These are phyloP conservation scores for Pedinophyceae sp. DNA, from an alignment of 139 green algal species.

Conservation along the genomic window DNA sequence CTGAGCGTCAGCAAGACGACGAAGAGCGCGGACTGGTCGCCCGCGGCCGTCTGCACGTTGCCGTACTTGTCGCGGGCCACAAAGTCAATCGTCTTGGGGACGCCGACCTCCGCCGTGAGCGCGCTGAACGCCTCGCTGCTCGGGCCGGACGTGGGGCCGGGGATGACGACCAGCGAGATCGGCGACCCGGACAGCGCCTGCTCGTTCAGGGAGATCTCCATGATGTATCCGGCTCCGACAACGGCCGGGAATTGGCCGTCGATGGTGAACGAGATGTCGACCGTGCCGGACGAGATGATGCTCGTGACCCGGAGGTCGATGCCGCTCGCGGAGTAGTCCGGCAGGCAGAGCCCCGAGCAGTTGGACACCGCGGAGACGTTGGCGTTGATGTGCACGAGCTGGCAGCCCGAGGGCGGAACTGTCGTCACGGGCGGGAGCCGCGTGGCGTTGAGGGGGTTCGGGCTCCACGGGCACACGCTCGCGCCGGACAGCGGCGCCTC, in stretches of 20 bases:
- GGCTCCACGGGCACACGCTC: not conserved
- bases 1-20: not conserved
- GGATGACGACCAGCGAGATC: not conserved
- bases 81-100: not conserved
- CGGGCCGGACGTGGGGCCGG: not conserved
- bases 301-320: not conserved
- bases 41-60: not conserved
- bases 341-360: not conserved
- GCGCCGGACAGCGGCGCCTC: not conserved
- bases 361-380: not conserved
- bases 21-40: not conserved
- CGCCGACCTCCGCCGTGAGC: not conserved
- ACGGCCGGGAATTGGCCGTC: not conserved
- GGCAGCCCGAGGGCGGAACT: not conserved
- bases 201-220: not conserved
- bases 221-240: not conserved
- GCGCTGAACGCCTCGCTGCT: not conserved
- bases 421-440: not conserved
- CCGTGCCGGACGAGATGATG: not conserved
- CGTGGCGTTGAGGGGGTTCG: too few relatives aligned
- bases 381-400: not conserved
- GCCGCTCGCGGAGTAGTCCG: not conserved
- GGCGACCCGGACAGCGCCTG: not conserved
- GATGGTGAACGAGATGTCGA: not conserved
- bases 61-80: not conserved